A percentile compares a stretch with the other conserved stretches of the same genome.
These are phyloP conservation scores for Lycium barbarum DNA, from an alignment of 257 asterid genomes.

Conservation along the genomic window DNA sequence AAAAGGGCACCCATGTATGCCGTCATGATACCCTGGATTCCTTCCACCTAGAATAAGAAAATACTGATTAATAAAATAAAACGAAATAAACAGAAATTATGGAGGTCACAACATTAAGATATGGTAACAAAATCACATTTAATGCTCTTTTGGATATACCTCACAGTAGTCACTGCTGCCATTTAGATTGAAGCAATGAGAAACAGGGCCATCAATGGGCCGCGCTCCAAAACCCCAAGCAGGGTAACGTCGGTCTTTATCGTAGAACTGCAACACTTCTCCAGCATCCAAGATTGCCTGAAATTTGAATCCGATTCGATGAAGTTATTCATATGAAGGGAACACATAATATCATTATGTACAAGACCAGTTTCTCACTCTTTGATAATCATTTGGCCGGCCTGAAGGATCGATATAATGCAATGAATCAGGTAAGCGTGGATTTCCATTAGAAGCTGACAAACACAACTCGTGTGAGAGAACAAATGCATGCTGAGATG, in stretches of 20 bases:
- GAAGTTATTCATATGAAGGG: slow-evolving; percentile 2
- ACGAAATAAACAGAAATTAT: slow-evolving; percentile 26
- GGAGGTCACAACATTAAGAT: slow-evolving; percentile 14
- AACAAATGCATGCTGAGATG: slow-evolving; percentile 17
- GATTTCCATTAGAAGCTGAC: slow-evolving; percentile 98
- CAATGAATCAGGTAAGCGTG: slow-evolving; percentile 93
- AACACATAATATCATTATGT: slow-evolving; percentile 25
- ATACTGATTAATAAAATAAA: slow-evolving; percentile 8
- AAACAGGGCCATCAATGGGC: slow-evolving; percentile 97
- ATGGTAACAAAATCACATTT: not conserved
- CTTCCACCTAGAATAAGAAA: slow-evolving; percentile 74
- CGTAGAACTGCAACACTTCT: slow-evolving; percentile 89
- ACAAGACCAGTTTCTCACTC: slow-evolving; percentile 62
- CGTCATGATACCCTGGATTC: slow-evolving; percentile 83
- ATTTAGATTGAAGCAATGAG: slow-evolving; percentile 96
- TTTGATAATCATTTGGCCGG: slow-evolving; percentile 89
- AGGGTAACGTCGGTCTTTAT: slow-evolving; percentile 82
- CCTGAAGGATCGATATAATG: slow-evolving; percentile 96
- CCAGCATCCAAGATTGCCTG: slow-evolving; percentile 92
- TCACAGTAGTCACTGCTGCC: slow-evolving; percentile 90
- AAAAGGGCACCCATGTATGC: slow-evolving; percentile 86
- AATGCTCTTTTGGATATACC: slow-evolving; percentile 46
- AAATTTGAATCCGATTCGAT: slow-evolving; percentile 35
- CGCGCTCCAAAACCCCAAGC: slow-evolving; percentile 99
- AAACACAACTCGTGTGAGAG: slow-evolving; percentile 26